Evolutionary conservation across 116 monocot genomes (phyloP).

Genomic region (Iris pallida): DNA sequence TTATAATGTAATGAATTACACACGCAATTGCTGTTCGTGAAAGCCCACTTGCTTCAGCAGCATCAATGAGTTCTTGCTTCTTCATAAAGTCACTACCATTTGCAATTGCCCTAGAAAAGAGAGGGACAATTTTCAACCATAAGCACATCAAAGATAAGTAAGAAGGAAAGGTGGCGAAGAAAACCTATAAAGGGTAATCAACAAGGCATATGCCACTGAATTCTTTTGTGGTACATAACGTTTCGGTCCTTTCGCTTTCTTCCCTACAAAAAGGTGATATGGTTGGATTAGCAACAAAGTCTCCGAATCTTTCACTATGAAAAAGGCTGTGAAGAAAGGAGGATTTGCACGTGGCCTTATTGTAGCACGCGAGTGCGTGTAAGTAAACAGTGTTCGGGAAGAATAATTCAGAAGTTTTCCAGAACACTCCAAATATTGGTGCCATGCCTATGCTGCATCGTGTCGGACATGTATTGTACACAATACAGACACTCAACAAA

Average conservation of each 20-base stretch:
- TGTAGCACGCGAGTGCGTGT: too few species aligned
- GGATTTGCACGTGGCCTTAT: too few species aligned
- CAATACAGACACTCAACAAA: too few species aligned
- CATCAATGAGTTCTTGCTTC: slow-evolving; percentile 90
- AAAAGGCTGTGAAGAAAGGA: too few species aligned
- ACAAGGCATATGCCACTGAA: slow-evolving; percentile 84
- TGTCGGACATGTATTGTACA: too few species aligned
- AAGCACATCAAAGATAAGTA: slow-evolving; percentile 5
- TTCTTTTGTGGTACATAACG: slow-evolving; percentile 92
- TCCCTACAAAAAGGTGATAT: slow-evolving; percentile 39
- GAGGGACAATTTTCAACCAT: slow-evolving; percentile 3
- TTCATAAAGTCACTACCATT: slow-evolving; percentile 64
- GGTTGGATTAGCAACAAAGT: not conserved
- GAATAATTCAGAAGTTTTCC: too few species aligned
- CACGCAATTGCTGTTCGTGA: slow-evolving; percentile 68
- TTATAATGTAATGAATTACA: slow-evolving; percentile 1
- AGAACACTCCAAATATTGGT: too few species aligned
- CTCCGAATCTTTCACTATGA: too few species aligned
- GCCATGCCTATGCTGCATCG: too few species aligned
- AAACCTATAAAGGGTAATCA: slow-evolving; percentile 89
- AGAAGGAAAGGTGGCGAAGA: not conserved
- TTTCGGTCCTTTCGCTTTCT: slow-evolving; percentile 55
- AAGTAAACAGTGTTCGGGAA: too few species aligned
- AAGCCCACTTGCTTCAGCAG: slow-evolving; percentile 90
- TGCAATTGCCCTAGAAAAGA: slow-evolving; percentile 31